Evolutionary conservation across 768 basidiomycete genomes (phyloP), one percentile per base, ranked within the genome.

Genomic region (Lanmaoa rubissima): DNA sequence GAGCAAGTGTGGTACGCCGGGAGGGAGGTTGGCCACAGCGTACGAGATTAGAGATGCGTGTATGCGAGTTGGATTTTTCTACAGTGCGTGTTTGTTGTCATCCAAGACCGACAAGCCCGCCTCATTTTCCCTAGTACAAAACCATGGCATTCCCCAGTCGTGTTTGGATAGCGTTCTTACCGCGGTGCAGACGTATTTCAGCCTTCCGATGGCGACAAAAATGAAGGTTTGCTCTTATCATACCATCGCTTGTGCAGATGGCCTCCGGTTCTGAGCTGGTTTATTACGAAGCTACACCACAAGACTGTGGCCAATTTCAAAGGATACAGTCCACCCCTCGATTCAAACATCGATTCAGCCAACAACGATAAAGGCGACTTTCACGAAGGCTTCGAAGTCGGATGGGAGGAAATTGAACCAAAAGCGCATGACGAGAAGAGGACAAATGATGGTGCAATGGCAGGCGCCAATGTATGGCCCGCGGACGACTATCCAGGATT

Each of bases 361-460:
- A 82, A 83, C 47, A 75, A 80, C 24, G 81, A 82, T 46, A 74
- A 81, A n/a, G 94, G 94, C 1, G 94, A 98, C 67, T 72, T 95
- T 52, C 92, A 95, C 66, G 94, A 98, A 69, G 93, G 88, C 3
- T 96, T 94, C 69, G 88, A 94, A 63, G 79, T 96, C 54, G 91
- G 92, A 4, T 87, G 83, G 79, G 88, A 92, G 66, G 71, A 76
- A 26, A 66, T 80, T 0, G 63, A 75, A 12, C 54, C 63, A 9
- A 66, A 66, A 54, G 53, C 32, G 0, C 35, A 60, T 26, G 66
- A 73, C 57, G 61, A 68, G 48, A 63, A 72, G 44, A 62, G 69
- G 56, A 39, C 62, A 35, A 65, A 78, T 8, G 77, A 79, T 42
- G 86, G 87, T 13, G 76, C 74, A 5, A 87, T 91, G 84, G 74